Percentiles rank a stretch among this genome's conserved stretches.
These are phyloP conservation scores for Vitrella brassicaformis DNA, from an alignment of 73 alveolate species.

Conservation along the genomic window DNA sequence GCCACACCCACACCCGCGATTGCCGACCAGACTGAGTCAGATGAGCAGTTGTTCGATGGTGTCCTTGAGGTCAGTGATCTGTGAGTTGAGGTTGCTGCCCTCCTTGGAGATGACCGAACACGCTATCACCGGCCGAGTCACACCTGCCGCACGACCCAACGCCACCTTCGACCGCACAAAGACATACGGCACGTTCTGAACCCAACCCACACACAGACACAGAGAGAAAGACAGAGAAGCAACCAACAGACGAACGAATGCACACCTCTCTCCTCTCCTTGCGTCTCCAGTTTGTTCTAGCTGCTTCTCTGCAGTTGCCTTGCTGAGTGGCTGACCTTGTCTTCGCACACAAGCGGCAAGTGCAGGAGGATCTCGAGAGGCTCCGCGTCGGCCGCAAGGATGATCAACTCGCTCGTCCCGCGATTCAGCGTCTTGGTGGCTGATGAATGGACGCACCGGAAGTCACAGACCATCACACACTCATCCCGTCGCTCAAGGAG, in stretches of 20 bases:
- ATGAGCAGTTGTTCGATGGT: neutral
- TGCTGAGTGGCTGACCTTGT: constrained; percentile 18
- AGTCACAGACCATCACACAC: no score
- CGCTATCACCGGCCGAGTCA: constrained; percentile 25
- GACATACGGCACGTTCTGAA: constrained; percentile 93
- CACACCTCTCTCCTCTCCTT: neutral
- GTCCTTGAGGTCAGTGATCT: constrained; percentile 1
- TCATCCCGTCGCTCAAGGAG: no score
- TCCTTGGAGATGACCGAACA: constrained; percentile 29
- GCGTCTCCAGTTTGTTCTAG: no score
- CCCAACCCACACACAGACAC: neutral
- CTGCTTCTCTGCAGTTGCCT: no score
- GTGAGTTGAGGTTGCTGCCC: constrained; percentile 30
- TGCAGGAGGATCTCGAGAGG: constrained; percentile 99
- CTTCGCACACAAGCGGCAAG: constrained; percentile 91
- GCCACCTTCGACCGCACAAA: constrained; percentile 89
- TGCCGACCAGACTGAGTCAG: neutral
- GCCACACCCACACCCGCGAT: no score
- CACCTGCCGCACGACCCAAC: constrained; percentile 90
- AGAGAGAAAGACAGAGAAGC: neutral
- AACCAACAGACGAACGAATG: neutral
- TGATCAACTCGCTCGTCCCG: constrained; percentile 92
- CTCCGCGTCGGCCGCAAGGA: constrained; percentile 98
- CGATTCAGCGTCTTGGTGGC: constrained; percentile 93
- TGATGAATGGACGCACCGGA: constrained; percentile 5